Evolutionary conservation across 2,329 filamentous ascomycete genomes (phyloP).

Genomic region (Coniella vitis): DNA sequence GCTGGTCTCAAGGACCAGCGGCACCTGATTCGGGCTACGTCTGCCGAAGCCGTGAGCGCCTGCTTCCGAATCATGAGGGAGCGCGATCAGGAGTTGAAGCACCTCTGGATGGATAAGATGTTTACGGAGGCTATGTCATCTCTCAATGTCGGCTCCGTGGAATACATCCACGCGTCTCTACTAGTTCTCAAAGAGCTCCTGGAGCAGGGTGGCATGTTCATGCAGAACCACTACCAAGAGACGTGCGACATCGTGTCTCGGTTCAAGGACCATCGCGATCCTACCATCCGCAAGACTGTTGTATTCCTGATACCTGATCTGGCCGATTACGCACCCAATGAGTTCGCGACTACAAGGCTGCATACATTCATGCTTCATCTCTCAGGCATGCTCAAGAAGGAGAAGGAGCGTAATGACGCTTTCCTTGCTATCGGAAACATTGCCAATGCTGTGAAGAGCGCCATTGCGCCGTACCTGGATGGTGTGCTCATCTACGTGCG

Average conservation of each 20-base stretch:
- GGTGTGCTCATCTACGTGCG: conserved; percentile 89
- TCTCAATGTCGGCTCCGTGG: conserved; percentile 72
- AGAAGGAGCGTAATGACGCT: conserved; percentile 88
- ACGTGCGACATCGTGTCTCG: conserved; percentile 88
- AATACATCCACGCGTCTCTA: conserved; percentile 89
- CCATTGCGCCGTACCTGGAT: conserved; percentile 91
- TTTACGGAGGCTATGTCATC: conserved; percentile 78
- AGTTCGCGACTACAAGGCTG: conserved; percentile 81
- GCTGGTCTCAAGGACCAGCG: conserved; percentile 84
- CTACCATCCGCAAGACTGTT: conserved; percentile 80
- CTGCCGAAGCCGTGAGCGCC: conserved; percentile 86
- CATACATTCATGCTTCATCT: conserved; percentile 97
- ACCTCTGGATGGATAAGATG: conserved; percentile 84
- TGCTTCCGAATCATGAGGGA: conserved; percentile 95
- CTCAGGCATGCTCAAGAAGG: conserved; percentile 86
- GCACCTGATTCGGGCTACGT: conserved; percentile 84
- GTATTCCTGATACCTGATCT: conserved; percentile 87
- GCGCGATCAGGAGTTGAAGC: conserved; percentile 80
- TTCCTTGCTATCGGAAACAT: conserved; percentile 96
- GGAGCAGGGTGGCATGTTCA: conserved; percentile 96
- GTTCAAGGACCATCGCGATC: conserved; percentile 87
- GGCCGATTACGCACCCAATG: conserved; percentile 83
- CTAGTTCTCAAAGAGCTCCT: conserved; percentile 89
- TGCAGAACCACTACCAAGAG: conserved; percentile 90
- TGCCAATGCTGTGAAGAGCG: conserved; percentile 90